A percentile compares a stretch with the other conserved stretches of the same genome.
Evolutionary conservation across 768 basidiomycete species (phyloP).

Genomic region (Trichaptum fuscoviolaceum): DNA sequence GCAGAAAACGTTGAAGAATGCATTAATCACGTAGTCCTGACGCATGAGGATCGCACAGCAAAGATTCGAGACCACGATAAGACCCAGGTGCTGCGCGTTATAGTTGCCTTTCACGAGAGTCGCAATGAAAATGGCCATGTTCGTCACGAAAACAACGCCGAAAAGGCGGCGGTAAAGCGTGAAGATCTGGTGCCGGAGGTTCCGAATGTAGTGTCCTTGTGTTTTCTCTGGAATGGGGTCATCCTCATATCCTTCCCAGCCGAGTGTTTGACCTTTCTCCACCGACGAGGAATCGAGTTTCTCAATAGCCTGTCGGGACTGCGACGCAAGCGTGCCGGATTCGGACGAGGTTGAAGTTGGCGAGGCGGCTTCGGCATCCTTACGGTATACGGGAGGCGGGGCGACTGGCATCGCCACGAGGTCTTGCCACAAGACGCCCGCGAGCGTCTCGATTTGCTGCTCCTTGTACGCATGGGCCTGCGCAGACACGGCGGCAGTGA

Average conservation of each 20-base stretch:
- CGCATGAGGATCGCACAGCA: constrained; percentile 44
- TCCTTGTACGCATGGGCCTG: not conserved
- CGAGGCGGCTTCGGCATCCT: constrained; percentile 45
- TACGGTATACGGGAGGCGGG: constrained; percentile 1
- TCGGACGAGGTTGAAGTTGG: constrained; percentile 37
- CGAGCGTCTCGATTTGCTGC: not conserved
- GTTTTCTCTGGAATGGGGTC: constrained; percentile 46
- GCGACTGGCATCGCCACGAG: not conserved
- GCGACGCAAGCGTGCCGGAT: not conserved
- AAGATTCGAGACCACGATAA: constrained; percentile 42
- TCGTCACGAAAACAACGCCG: constrained; percentile 45
- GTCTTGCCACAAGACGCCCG: not conserved
- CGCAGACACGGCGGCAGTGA: not conserved
- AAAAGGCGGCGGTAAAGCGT: constrained; percentile 52
- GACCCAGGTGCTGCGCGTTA: constrained; percentile 27
- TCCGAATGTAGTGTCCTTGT: constrained; percentile 42
- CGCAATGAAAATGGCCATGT: constrained; percentile 43
- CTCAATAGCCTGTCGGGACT: not conserved
- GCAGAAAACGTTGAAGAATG: constrained; percentile 48
- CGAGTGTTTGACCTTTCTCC: not conserved
- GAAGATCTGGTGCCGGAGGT: constrained; percentile 51
- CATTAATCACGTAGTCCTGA: constrained; percentile 55
- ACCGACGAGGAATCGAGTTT: constrained; percentile 2
- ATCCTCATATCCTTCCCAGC: constrained; percentile 50
- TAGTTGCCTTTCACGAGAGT: constrained; percentile 30